These are phyloP conservation scores for Penium margaritaceum DNA, from an alignment of 139 green algal species.

Conservation along the genomic window DNA sequence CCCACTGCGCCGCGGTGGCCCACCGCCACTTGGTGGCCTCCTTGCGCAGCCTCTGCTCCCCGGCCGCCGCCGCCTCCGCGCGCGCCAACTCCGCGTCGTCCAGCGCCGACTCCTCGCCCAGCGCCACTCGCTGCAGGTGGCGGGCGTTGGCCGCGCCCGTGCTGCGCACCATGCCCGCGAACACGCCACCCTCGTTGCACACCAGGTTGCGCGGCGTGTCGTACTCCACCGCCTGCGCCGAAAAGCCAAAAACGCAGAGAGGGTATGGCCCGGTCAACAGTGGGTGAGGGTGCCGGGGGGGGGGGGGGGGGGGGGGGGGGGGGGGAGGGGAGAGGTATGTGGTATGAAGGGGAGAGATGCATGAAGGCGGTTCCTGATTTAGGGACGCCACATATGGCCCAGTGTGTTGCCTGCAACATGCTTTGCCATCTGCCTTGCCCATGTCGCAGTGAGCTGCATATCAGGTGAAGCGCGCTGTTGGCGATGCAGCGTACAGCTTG, in stretches of 20 bases:
- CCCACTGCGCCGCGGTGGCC: constrained; percentile 31
- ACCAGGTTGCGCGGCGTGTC: constrained; percentile 35
- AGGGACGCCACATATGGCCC: too few species aligned
- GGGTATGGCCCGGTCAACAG: too few species aligned
- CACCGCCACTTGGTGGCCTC: constrained; percentile 8
- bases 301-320: too few species aligned
- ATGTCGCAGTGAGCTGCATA: too few species aligned
- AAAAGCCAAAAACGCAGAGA: not conserved
- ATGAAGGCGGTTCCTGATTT: too few species aligned
- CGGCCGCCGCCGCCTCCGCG: not conserved
- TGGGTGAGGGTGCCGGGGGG: too few species aligned
- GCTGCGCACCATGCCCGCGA: constrained; percentile 32
- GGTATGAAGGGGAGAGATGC: too few species aligned
- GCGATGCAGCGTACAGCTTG: too few species aligned
- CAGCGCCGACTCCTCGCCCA: constrained; percentile 7
- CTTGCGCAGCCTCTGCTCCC: constrained; percentile 12
- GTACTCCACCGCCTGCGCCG: constrained; percentile 36
- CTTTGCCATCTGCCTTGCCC: too few species aligned
- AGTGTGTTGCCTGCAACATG: too few species aligned
- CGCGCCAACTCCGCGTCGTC: too few species aligned
- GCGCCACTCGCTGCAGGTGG: constrained; percentile 25
- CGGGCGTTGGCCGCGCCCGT: constrained; percentile 32
- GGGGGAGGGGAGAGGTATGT: not conserved
- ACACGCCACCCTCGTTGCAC: constrained; percentile 9
- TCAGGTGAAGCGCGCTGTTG: too few species aligned